phyloP scores from a whole-genome alignment of 148 eudicot genomes.

The Drosera capensis region DNA sequence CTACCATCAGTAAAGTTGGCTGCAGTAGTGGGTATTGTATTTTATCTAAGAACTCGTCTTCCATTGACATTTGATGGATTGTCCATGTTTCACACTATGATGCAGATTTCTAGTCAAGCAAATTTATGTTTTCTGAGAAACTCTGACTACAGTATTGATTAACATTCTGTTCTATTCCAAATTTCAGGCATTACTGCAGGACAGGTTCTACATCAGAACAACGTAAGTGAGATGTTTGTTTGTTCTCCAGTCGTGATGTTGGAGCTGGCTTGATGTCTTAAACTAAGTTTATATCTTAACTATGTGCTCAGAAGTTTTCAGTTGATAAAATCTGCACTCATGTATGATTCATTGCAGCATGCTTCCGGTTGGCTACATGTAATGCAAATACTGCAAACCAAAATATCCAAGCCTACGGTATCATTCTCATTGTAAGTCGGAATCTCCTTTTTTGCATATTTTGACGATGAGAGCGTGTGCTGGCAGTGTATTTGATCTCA shows the following conservation, averaged over 20 bases:
- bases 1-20: conserved; percentile 28
- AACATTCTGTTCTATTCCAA: not conserved
- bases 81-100: not conserved
- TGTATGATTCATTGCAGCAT: conserved; percentile 35
- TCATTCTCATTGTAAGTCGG: conserved; percentile 62
- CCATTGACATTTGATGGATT: not conserved
- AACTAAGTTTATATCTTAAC: not conserved
- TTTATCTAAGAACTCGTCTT: conserved; percentile 11
- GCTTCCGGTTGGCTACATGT: conserved; percentile 68
- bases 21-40: conserved; percentile 56
- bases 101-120: too few species aligned
- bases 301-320: not conserved
- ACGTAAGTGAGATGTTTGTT: too few species aligned
- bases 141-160: not conserved
- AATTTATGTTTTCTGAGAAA: not conserved
- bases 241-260: too few species aligned
- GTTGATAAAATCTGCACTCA: conserved; percentile 4
- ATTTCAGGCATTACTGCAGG: conserved; percentile 75
- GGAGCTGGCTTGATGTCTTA: not conserved
- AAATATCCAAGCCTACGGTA: conserved; percentile 65
- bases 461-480: too few species aligned
- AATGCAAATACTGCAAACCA: conserved; percentile 49
- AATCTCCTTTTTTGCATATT: not conserved
- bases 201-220: conserved; percentile 51
- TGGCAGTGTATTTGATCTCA: not conserved